These are phyloP conservation scores for Aspergillus bridgeri DNA, from an alignment of 495 filamentous ascomycete genomes.

Conservation along the genomic window DNA sequence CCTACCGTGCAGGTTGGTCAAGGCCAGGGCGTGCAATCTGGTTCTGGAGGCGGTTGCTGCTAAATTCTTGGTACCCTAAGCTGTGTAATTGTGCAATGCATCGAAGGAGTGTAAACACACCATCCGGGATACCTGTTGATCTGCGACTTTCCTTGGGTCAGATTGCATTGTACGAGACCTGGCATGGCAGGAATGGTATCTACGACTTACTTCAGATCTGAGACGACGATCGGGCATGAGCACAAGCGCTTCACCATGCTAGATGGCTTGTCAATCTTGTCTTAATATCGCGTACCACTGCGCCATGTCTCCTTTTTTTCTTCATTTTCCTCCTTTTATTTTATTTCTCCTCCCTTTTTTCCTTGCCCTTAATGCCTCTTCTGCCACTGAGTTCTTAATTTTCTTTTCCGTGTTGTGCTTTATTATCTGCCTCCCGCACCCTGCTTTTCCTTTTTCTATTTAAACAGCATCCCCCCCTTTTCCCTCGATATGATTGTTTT, in stretches of 20 bases:
- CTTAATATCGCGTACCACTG: conserved; percentile 13
- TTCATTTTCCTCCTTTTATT: not conserved
- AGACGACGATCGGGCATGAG: conserved; percentile 22
- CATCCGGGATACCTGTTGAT: not conserved
- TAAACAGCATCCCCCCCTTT: not conserved
- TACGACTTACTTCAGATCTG: conserved; percentile 15
- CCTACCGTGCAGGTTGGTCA: conserved; percentile 91
- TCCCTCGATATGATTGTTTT: not conserved
- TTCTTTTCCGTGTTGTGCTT: not conserved
- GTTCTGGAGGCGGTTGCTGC: conserved; percentile 89
- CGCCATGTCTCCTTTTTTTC: too few species aligned
- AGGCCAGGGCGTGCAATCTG: conserved; percentile 91
- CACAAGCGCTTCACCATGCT: conserved; percentile 30
- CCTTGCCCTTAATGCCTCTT: conserved; percentile 32
- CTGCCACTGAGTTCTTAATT: conserved; percentile 32
- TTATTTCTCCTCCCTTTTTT: not conserved
- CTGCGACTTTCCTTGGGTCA: not conserved
- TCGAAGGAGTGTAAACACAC: not conserved
- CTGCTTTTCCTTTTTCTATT: not conserved
- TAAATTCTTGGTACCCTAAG: conserved; percentile 47
- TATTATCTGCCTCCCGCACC: not conserved
- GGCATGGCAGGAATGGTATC: conserved; percentile 5
- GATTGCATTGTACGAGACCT: not conserved
- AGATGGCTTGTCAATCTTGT: conserved; percentile 35
- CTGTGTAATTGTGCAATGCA: not conserved